A percentile compares a stretch with the other conserved stretches of the same genome.
Evolutionary conservation across 1,284 basidiomycete species (phyloP).

Genomic region (Retiboletus flavoniger): DNA sequence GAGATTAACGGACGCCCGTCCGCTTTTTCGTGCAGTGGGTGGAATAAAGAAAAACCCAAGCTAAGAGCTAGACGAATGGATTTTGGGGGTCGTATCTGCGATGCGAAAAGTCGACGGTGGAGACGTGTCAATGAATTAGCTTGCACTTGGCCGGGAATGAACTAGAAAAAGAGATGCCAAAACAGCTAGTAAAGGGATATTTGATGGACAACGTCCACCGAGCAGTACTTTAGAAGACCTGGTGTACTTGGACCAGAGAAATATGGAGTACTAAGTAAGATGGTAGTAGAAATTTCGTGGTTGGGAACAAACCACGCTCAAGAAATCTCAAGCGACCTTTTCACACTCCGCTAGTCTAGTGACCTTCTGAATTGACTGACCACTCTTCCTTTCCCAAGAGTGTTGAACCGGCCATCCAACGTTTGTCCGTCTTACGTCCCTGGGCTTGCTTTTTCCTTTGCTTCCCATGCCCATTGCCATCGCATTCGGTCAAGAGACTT

Average conservation of each 20-base stretch:
- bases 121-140: conserved; percentile 35
- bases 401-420: conserved; percentile 2
- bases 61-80: conserved; percentile 18
- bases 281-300: conserved; percentile 40
- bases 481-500: neutral
- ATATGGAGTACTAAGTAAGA: conserved; percentile 49
- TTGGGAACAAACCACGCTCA: conserved; percentile 39
- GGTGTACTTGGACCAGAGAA: conserved; percentile 38
- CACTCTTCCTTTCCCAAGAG: conserved; percentile 20
- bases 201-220: conserved; percentile 32
- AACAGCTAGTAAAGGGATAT: conserved; percentile 34
- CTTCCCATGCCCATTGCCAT: neutral
- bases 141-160: conserved; percentile 31
- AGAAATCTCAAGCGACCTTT: conserved; percentile 34
- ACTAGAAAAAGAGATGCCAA: conserved; percentile 18
- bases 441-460: neutral
- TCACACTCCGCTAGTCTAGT: conserved; percentile 43
- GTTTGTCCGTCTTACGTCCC: conserved; percentile 7
- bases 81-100: conserved; percentile 34
- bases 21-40: conserved; percentile 35
- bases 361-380: conserved; percentile 5
- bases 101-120: conserved; percentile 26
- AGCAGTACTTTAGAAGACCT: conserved; percentile 35
- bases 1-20: conserved; percentile 39
- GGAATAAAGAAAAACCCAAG: conserved; percentile 27